A percentile compares a stretch with the other conserved stretches of the same genome.
Evolutionary conservation across 176 grass and related monocot species (phyloP).

Genomic region (Melocanna baccifera): DNA sequence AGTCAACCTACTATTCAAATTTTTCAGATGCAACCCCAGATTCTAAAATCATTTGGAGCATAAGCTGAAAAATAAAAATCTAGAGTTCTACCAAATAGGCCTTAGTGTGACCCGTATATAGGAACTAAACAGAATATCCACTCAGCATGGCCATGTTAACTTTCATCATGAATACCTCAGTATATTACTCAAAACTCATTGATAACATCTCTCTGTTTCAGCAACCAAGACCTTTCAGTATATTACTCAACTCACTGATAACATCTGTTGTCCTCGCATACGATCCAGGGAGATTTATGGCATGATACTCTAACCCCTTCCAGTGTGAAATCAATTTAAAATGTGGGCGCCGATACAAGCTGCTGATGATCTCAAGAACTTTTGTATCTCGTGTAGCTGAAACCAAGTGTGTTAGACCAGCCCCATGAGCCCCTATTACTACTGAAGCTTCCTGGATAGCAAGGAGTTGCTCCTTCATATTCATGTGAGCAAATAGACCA

Average conservation of each 20-base stretch:
- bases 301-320: slow-evolving; percentile 85
- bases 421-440: slow-evolving; percentile 89
- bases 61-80: too few relatives aligned
- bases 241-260: slow-evolving; percentile 51
- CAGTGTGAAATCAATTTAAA: slow-evolving; percentile 80
- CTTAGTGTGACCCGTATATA: neutral
- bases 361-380: slow-evolving; percentile 95
- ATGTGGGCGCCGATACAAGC: slow-evolving; percentile 75
- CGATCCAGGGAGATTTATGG: slow-evolving; percentile 78
- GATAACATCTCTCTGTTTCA: slow-evolving; percentile 22
- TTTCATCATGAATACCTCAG: neutral
- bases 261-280: slow-evolving; percentile 45
- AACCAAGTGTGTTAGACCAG: slow-evolving; percentile 89
- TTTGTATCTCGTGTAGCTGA: slow-evolving; percentile 58
- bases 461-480: slow-evolving; percentile 82
- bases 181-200: neutral
- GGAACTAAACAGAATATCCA: neutral
- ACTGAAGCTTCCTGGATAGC: slow-evolving; percentile 81
- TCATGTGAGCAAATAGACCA: slow-evolving; percentile 91
- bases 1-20: too few relatives aligned
- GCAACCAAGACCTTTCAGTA: slow-evolving; percentile 70
- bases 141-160: neutral
- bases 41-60: too few relatives aligned
- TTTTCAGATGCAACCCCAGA: too few relatives aligned
- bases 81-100: too few relatives aligned